phyloP scores from a whole-genome alignment of 225 moss, liverwort and hornwort genomes.

The Pseudisothecium myosuroides region DNA sequence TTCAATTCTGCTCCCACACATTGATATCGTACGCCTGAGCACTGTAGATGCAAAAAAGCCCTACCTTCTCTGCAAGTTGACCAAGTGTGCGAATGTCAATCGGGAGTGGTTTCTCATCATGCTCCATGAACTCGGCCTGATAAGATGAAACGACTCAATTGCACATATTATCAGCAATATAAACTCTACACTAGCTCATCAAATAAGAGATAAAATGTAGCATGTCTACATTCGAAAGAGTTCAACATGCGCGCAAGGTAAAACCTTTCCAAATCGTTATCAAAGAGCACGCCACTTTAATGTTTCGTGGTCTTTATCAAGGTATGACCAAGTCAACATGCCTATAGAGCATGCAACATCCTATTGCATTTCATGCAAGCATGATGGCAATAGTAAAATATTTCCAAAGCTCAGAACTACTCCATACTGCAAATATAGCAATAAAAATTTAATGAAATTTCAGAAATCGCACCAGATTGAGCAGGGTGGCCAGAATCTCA shows the following conservation, averaged over 20 bases:
- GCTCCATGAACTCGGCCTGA: conserved; percentile 99
- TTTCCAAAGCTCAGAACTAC: background rate
- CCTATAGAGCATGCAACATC: background rate
- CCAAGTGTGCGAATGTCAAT: conserved; percentile 97
- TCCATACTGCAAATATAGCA: background rate
- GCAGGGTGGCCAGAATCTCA: conserved; percentile 86
- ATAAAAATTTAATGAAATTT: background rate
- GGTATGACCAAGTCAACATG: background rate
- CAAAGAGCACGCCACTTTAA: background rate
- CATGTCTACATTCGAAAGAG: background rate
- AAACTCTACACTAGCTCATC: background rate
- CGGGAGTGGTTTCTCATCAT: conserved; percentile 89
- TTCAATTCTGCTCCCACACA: background rate
- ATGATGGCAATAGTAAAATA: background rate
- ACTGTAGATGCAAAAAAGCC: background rate
- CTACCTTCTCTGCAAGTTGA: conserved; percentile 93
- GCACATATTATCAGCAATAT: background rate
- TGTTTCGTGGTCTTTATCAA: background rate
- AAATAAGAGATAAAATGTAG: background rate
- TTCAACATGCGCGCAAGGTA: background rate
- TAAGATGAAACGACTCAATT: background rate
- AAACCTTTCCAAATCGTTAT: background rate
- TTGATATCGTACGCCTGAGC: background rate
- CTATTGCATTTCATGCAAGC: background rate
- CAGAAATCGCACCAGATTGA: conserved; percentile 65